Evolutionary conservation across 352 stramenopile species (phyloP), one percentile per base, ranked within the genome.

Genomic region (Hyaloperonospora brassicae): DNA sequence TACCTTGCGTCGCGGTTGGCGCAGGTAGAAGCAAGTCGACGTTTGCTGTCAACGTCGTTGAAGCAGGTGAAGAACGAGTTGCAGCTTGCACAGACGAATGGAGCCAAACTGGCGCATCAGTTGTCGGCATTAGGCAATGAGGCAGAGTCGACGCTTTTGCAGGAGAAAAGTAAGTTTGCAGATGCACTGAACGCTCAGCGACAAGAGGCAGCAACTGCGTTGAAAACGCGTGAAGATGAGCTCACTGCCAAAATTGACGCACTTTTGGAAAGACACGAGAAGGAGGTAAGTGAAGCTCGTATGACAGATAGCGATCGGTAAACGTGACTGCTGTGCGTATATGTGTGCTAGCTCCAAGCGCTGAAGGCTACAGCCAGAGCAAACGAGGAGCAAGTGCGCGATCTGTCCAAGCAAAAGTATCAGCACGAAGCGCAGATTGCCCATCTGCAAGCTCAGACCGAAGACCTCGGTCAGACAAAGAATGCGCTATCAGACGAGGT

Each of bases 1-100:
- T 97, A 97, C 60, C 64, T 98, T 14, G 90, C 92, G 3, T 75
- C 84, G 14, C 64, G 93, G 1, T 73, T 98, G 31, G 73, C 76
- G n/a, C 88, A 97, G 55, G 73, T 86, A 10, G 87, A 72, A 39
- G 53, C 59, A 12, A 79, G 83, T 56, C 80, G 74, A 55, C 63
- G 64, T 5, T 47, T 47, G 9, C 42, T 88, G 13, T 63, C 62
- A 1, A 61, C 55, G 0, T 66, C 71, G 4, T 59, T 91, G 7
- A 74, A 68, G 22, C 57, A 75, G 30, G 84, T 76, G 24, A 69
- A 53, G 14, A 66, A 59, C 12, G 70, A 83, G 11, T 54, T 89
- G 47, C 44, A 64, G 38, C 46, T 22, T 22, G 79, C 70, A 1
- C 73, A 71, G 25, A 55, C 49, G n/a, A 79, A 68, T 46, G 79